Evolutionary conservation across 768 basidiomycete genomes (phyloP).

Genomic region (Lactarius hengduanensis): DNA sequence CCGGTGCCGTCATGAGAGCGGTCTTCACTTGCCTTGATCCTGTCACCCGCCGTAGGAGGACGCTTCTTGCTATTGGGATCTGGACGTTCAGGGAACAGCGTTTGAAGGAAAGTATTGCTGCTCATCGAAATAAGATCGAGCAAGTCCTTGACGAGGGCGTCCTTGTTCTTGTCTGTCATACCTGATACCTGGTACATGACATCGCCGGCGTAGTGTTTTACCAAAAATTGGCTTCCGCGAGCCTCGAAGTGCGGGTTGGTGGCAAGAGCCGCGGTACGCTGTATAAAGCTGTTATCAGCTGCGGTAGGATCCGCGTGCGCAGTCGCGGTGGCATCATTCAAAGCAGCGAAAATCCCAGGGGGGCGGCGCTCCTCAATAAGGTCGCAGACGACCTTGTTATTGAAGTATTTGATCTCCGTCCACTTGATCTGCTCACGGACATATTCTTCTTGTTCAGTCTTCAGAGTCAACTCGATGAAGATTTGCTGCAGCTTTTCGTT

Average conservation of each 20-base stretch:
- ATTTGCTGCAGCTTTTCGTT: constrained; percentile 99
- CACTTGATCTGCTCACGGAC: constrained; percentile 98
- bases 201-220: constrained; percentile 97
- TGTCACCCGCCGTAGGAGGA: constrained; percentile 96
- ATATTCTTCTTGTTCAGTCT: constrained; percentile 99
- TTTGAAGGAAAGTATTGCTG: constrained; percentile 81
- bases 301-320: constrained; percentile 96
- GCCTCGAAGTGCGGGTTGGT: constrained; percentile 93
- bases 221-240: constrained; percentile 90
- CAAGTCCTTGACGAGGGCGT: constrained; percentile 91
- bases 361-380: constrained; percentile 96
- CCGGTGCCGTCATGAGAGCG: background rate
- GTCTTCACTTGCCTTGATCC: constrained; percentile 72
- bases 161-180: constrained; percentile 99
- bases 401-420: constrained; percentile 99
- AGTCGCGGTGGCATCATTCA: constrained; percentile 99
- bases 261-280: constrained; percentile 77
- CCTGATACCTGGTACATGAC: constrained; percentile 97
- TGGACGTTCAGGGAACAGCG: constrained; percentile 88
- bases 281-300: constrained; percentile 95
- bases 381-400: constrained; percentile 97
- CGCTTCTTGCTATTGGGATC: constrained; percentile 98
- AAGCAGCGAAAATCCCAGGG: constrained; percentile 94
- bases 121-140: constrained; percentile 84
- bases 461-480: constrained; percentile 97